Evolutionary conservation across 441 rosid species (phyloP), one percentile per base, ranked within the genome.

Genomic region (Eutrema salsugineum): DNA sequence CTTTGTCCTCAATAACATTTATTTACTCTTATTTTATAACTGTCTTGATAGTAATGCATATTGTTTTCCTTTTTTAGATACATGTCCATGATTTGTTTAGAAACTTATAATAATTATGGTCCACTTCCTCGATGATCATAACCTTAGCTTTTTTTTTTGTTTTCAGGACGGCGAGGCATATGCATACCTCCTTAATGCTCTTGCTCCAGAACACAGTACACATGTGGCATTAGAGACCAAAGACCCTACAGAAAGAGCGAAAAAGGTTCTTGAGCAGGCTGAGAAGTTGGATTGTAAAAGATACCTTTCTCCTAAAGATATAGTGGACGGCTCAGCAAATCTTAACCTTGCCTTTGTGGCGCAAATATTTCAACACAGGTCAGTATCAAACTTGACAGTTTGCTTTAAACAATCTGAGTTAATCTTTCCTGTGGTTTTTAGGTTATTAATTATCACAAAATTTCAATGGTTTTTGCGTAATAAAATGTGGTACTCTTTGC

Each of bases 261-360:
- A 82, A 70, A 61, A 82, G 81, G 90, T 93, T 74, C 84, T 93
- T 79, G 91, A 86, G 84, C 94, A 91, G 78, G 97, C 99, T 19
- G 99, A 96, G 84, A 91, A 91, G 81, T 74, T 96, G 81, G 97
- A 88, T 22, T 96, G 99, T 82, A 80, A 90, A 71, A 81, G 87
- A 84, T 96, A 83, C 75, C 79, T 96, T 55, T 88, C 96, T 77
- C 84, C 97, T 38, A 85, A 86, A 68, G 99, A 96, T 66, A 96
- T 96, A 67, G 89, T 90, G 17, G 99, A 96, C 54, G 99, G 98
- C 62, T 93, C 98, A 46, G 78, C 98, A 71, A 96, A 96, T 85
- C 99, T 96, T 72, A 96, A 96, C 80, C 97, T 96, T 72, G 91
- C 96, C 63, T 93, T 96, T 80, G 99, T 96, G 55, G 98, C 99